Evolutionary conservation across 2,329 filamentous ascomycete species (phyloP).

Genomic region (Penicillium olsonii): DNA sequence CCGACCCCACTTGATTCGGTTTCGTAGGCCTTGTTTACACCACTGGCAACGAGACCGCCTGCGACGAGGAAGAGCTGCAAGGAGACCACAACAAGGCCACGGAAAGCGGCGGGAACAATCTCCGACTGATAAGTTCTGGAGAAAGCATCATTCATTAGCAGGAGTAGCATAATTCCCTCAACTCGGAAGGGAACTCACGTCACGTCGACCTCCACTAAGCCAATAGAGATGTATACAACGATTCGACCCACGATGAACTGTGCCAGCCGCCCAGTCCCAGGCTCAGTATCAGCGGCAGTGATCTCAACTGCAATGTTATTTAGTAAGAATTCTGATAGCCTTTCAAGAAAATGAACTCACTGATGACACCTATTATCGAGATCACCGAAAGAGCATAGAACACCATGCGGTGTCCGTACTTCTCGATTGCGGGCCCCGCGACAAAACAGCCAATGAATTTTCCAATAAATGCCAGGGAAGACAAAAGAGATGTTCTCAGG

Average conservation of each 20-base stretch:
- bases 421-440: constrained; percentile 19
- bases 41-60: constrained; percentile 14
- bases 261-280: constrained; percentile 14
- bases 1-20: constrained; percentile 6
- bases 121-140: constrained; percentile 21
- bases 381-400: constrained; percentile 16
- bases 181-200: constrained; percentile 14
- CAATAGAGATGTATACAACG: constrained; percentile 23
- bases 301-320: constrained; percentile 16
- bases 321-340: no score
- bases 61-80: constrained; percentile 17
- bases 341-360: constrained; percentile 6
- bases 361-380: constrained; percentile 16
- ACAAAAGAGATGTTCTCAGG: constrained; percentile 7
- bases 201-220: constrained; percentile 22
- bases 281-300: constrained; percentile 11
- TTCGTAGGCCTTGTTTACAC: constrained; percentile 14
- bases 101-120: constrained; percentile 16
- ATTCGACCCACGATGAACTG: constrained; percentile 23
- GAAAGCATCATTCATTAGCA: not conserved
- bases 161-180: no score
- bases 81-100: constrained; percentile 19
- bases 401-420: constrained; percentile 13
- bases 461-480: constrained; percentile 20
- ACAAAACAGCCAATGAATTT: constrained; percentile 21